Evolutionary conservation across 495 filamentous ascomycete species (phyloP).

Genomic region (Gamarada debralockiae): DNA sequence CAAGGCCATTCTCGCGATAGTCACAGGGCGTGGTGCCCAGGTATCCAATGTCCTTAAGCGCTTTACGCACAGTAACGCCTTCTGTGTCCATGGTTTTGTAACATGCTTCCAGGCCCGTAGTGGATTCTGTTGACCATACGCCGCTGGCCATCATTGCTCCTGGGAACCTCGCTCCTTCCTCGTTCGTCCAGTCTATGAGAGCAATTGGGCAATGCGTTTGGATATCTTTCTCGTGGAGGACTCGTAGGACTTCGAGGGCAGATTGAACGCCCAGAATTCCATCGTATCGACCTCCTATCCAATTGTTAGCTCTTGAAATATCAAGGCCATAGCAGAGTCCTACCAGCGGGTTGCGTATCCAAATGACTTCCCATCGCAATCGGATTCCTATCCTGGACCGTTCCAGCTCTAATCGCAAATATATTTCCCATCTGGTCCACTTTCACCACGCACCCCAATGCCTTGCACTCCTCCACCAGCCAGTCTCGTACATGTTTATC

Average conservation of each 20-base stretch:
- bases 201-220: constrained; percentile 66
- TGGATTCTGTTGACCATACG: background rate
- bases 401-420: constrained; percentile 63
- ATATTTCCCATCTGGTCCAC: constrained; percentile 45
- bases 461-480: constrained; percentile 61
- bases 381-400: constrained; percentile 26
- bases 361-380: constrained; percentile 70
- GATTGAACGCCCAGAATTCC: constrained; percentile 70
- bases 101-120: constrained; percentile 48
- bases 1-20: constrained; percentile 61
- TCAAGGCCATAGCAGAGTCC: background rate
- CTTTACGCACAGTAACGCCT: constrained; percentile 49
- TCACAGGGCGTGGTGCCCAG: constrained; percentile 54
- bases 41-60: constrained; percentile 67
- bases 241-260: constrained; percentile 64
- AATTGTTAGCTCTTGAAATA: background rate
- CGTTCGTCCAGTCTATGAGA: constrained; percentile 79
- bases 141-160: constrained; percentile 28
- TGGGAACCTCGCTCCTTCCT: constrained; percentile 76
- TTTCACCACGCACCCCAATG: constrained; percentile 50
- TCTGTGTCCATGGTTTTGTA: constrained; percentile 26
- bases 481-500: constrained; percentile 70
- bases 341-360: constrained; percentile 69
- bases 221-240: constrained; percentile 57
- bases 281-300: constrained; percentile 54